Evolutionary conservation across 176 grass and related monocot genomes (phyloP).

Genomic region (Triticum turgidum): DNA sequence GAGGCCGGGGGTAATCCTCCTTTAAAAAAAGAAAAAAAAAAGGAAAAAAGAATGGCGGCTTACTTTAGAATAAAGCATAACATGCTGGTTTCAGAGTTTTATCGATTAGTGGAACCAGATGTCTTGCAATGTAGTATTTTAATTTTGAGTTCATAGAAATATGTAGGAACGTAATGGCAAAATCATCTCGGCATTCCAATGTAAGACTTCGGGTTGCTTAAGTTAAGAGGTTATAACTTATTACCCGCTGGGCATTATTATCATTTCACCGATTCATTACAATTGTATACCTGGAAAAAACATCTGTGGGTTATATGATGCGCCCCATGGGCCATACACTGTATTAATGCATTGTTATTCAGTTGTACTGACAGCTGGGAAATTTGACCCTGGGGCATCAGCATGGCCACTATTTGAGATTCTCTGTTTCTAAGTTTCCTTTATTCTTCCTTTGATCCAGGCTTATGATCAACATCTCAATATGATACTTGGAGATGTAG

Average conservation of each 20-base stretch:
- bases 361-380: not conserved
- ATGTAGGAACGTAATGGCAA: not conserved
- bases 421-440: not conserved
- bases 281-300: not conserved
- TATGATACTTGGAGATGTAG: slow-evolving; percentile 87
- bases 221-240: not conserved
- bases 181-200: not conserved
- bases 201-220: not conserved
- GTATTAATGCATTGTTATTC: not conserved
- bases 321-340: not conserved
- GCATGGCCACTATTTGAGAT: not conserved
- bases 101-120: not conserved
- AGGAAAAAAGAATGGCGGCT: not conserved
- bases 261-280: not conserved
- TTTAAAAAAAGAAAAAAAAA: too few species aligned
- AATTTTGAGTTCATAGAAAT: not conserved
- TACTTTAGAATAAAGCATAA: not conserved
- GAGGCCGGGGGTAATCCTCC: too few species aligned
- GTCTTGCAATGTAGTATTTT: not conserved
- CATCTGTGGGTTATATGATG: not conserved
- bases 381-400: not conserved
- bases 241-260: not conserved
- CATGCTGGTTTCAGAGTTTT: not conserved
- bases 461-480: slow-evolving; percentile 83
- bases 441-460: slow-evolving; percentile 30